Conservation (phyloP, 345 rosid species). For the Pistacia atlantica region DNA sequence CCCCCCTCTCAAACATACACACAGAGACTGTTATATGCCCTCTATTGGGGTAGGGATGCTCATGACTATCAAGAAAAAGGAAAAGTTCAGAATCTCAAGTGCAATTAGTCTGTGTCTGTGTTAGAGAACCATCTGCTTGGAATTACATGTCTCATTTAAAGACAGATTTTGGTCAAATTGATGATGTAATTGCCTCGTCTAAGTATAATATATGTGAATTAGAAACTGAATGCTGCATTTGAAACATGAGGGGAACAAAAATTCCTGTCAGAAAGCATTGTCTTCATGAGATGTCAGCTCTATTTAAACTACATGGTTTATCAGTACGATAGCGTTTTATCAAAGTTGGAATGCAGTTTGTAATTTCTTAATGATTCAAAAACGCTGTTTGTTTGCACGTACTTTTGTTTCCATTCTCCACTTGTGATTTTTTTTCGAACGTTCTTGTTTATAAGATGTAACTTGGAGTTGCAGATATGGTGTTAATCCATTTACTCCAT, state of each 20-base stretch:
- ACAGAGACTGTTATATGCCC: too few relatives aligned
- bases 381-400: not conserved
- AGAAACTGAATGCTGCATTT: too few relatives aligned
- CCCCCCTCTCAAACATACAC: too few relatives aligned
- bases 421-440: not conserved
- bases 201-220: too few relatives aligned
- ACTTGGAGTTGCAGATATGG: conserved; percentile 60
- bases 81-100: too few relatives aligned
- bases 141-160: too few relatives aligned
- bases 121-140: too few relatives aligned
- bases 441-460: conserved; percentile 18
- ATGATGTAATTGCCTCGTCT: too few relatives aligned
- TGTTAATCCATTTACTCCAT: conserved; percentile 74
- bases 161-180: too few relatives aligned
- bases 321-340: not conserved
- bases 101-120: too few relatives aligned
- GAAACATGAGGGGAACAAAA: not conserved
- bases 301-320: not conserved
- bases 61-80: too few relatives aligned
- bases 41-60: too few relatives aligned
- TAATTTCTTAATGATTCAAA: not conserved
- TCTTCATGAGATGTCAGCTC: not conserved
- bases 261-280: not conserved
- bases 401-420: not conserved
- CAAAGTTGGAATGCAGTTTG: not conserved